Conservation (phyloP, 1,284 basidiomycete species). For the Pseudozyma pruni region DNA sequence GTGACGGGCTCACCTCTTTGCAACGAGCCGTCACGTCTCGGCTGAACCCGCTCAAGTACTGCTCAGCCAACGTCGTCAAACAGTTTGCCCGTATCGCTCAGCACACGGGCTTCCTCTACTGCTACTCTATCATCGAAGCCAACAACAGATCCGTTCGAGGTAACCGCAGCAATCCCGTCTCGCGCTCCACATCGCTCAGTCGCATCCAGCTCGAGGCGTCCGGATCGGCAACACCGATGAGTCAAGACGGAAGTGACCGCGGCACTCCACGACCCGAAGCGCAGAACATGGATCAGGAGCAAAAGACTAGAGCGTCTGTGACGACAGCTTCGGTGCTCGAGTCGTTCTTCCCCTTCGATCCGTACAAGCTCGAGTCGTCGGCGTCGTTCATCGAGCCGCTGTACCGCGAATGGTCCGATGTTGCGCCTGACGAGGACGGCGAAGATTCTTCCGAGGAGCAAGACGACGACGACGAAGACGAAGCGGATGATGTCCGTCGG, state of each 20-base stretch:
- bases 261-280: constrained; percentile 24
- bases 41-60: constrained; percentile 80
- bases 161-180: constrained; percentile 24
- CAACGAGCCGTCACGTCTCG: constrained; percentile 83
- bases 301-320: constrained; percentile 9
- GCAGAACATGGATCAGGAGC: not conserved
- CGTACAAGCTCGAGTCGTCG: constrained; percentile 82
- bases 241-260: constrained; percentile 34
- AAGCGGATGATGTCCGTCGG: constrained; percentile 35
- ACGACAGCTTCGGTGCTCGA: constrained; percentile 74
- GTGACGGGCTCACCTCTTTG: constrained; percentile 80
- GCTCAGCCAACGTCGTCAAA: constrained; percentile 86
- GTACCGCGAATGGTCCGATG: constrained; percentile 73
- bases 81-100: constrained; percentile 96
- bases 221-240: constrained; percentile 31
- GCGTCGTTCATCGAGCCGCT: constrained; percentile 71
- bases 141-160: constrained; percentile 71
- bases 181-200: constrained; percentile 34
- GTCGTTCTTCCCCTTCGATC: constrained; percentile 98
- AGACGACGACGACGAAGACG: constrained; percentile 44
- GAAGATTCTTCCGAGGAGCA: constrained; percentile 46
- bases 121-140: constrained; percentile 89
- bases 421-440: constrained; percentile 67
- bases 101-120: constrained; percentile 90
- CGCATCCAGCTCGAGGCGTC: constrained; percentile 24